These are phyloP conservation scores for Phytophthora pluvialis DNA, from an alignment of 352 stramenopile genomes.

Conservation along the genomic window DNA sequence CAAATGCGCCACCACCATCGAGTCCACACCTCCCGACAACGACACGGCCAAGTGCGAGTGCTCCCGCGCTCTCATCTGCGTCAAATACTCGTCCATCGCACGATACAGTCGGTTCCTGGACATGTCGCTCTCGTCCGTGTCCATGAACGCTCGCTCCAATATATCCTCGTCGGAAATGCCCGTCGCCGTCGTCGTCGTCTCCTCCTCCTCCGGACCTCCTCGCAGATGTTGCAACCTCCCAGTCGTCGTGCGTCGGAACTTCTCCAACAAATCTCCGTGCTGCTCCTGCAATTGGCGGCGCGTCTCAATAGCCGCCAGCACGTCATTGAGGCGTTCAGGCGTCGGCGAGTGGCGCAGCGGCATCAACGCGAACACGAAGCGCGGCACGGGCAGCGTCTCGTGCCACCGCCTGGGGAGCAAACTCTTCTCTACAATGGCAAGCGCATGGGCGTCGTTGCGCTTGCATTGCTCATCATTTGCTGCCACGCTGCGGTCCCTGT, in stretches of 20 bases:
- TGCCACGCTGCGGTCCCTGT: conserved; percentile 44
- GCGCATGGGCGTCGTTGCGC: conserved; percentile 59
- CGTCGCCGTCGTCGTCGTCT: conserved; percentile 2
- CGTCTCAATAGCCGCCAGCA: conserved; percentile 62
- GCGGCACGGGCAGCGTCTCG: conserved; percentile 48
- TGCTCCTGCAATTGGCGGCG: conserved; percentile 52
- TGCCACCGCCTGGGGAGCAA: conserved; percentile 62
- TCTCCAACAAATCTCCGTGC: conserved; percentile 72
- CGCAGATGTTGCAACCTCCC: conserved; percentile 67
- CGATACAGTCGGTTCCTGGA: conserved; percentile 68
- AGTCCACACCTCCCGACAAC: conserved; percentile 96
- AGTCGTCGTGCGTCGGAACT: conserved; percentile 86
- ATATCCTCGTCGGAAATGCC: conserved; percentile 65
- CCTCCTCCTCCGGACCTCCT: conserved; percentile 15
- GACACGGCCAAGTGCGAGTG: conserved; percentile 85
- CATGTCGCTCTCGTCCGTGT: conserved; percentile 77
- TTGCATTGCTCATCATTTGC: conserved; percentile 20
- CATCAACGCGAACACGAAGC: conserved; percentile 88
- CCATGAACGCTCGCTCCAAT: conserved; percentile 66
- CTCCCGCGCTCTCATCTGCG: conserved; percentile 44
- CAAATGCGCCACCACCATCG: conserved; percentile 96
- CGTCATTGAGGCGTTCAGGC: conserved; percentile 49
- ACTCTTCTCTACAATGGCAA: conserved; percentile 48
- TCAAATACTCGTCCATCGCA: conserved; percentile 77
- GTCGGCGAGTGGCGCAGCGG: conserved; percentile 84